These are phyloP conservation scores for Phytophthora macrochlamydospora DNA, from an alignment of 352 stramenopile genomes.

Conservation along the genomic window DNA sequence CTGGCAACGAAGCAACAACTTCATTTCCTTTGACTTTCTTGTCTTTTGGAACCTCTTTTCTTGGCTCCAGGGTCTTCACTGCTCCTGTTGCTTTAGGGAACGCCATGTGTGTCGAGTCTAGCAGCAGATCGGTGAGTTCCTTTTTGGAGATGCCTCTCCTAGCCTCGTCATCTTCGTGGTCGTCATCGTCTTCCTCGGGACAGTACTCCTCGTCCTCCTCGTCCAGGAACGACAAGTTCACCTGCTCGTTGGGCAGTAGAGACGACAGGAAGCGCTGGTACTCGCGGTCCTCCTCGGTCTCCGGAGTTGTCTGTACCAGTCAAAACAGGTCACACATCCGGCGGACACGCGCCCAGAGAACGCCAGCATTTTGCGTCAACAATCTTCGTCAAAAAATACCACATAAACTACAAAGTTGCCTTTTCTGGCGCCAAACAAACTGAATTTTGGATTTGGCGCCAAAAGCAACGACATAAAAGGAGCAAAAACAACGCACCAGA, in stretches of 20 bases:
- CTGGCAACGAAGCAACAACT: slow-evolving; percentile 4
- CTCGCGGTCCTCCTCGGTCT: slow-evolving; percentile 60
- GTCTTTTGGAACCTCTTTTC: slow-evolving; percentile 5
- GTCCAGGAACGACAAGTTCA: slow-evolving; percentile 82
- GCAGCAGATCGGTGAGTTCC: slow-evolving; percentile 80
- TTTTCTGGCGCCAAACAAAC: slow-evolving; percentile 34
- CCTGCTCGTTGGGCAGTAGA: slow-evolving; percentile 72
- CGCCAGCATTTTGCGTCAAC: slow-evolving; percentile 9
- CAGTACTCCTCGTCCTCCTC: slow-evolving; percentile 87
- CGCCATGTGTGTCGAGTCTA: slow-evolving; percentile 78
- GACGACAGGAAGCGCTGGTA: slow-evolving; percentile 88
- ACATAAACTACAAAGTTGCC: neutral
- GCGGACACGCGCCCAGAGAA: slow-evolving; percentile 3
- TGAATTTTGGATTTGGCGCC: slow-evolving; percentile 17
- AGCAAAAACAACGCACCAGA: slow-evolving; percentile 14
- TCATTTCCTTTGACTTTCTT: neutral
- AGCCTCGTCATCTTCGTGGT: slow-evolving; percentile 67
- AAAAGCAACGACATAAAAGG: slow-evolving; percentile 6
- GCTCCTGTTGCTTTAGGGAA: slow-evolving; percentile 31
- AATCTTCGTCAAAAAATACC: neutral
- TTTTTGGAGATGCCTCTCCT: slow-evolving; percentile 72
- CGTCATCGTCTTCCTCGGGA: slow-evolving; percentile 73
- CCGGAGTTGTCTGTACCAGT: slow-evolving; percentile 21
- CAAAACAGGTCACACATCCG: slow-evolving; percentile 12
- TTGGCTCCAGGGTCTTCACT: slow-evolving; percentile 8